Evolutionary conservation across 306 rosid species (phyloP), one percentile per base, ranked within the genome.

Genomic region (Arachis hypogaea): DNA sequence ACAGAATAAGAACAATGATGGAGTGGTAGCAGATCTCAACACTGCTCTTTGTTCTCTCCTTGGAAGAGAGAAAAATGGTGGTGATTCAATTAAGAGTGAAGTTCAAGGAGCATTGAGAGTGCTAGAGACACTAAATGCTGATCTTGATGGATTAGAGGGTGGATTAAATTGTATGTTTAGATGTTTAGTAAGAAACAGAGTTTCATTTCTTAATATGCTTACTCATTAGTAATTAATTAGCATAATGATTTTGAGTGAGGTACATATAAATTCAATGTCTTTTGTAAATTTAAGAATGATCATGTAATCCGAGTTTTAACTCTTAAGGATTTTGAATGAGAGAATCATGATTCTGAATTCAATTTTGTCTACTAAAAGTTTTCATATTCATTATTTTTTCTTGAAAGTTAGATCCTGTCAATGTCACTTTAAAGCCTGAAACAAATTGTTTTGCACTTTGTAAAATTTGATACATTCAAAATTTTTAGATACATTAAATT

Each of bases 171-270:
- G 77, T 77, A 52, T 89, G n/a, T 86, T 85, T 72, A 88, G 89
- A 81, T 80, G 93, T 79, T 61, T 89, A 58, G 86, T 94, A 2
- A 85, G 87, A 75, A 82, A 91, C 42, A 91, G 96, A 84, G 98
- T 94, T 74, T 85, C 81, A 7, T 86, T 88, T 45, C 79, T 94
- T 28, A 91, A 91, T 71, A 82, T 93, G 80, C 77, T 86, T 3
- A 70, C 86, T 40, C 84, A 88, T 62, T 89, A 63, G 54, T 7
- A 33, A 33, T 33, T 33, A 33, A 33, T 33, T 33, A 33, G 38
- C 38, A 33, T 33, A 33, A 30, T 50, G 18, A 44, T 9, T 30
- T 57, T 6, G 30, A 47, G 16, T 62, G 10, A 63, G 33, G 52
- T 62, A 1, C 46, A 7, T 51, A 51, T 52, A 12, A 75, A 5